Evolutionary conservation across 768 basidiomycete species (phyloP).

Genomic region (Nidula microcarpa): DNA sequence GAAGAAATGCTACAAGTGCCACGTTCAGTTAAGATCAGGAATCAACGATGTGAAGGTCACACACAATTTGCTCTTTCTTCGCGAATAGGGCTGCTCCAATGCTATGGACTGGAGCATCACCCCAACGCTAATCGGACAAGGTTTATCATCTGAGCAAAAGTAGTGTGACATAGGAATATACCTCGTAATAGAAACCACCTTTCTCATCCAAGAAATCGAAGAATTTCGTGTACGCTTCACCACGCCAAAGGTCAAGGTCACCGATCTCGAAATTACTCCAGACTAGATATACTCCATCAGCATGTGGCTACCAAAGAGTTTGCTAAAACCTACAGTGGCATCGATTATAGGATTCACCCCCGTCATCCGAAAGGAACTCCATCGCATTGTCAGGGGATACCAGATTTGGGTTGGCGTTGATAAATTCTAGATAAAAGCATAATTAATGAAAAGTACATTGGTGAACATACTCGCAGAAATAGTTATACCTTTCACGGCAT

Average conservation of each 20-base stretch:
- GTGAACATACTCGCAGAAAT: background rate
- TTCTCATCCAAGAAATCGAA: conserved; percentile 77
- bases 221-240: conserved; percentile 77
- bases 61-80: conserved; percentile 74
- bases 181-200: conserved; percentile 92
- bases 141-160: background rate
- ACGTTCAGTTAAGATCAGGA: background rate
- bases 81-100: conserved; percentile 91
- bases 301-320: conserved; percentile 5
- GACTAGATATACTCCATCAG: conserved; percentile 40
- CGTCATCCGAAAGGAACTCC: conserved; percentile 77
- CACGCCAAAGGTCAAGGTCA: conserved; percentile 78
- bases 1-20: conserved; percentile 69
- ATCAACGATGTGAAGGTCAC: conserved; percentile 6
- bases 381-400: conserved; percentile 72
- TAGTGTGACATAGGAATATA: conserved; percentile 10
- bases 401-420: conserved; percentile 54
- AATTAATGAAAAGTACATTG: background rate
- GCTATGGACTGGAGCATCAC: conserved; percentile 87
- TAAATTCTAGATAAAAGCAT: conserved; percentile 57
- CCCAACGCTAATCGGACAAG: conserved; percentile 64
- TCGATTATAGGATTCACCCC: conserved; percentile 68
- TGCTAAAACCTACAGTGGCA: conserved; percentile 57
- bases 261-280: conserved; percentile 96
- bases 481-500: conserved; percentile 58